Evolutionary conservation across 2,329 filamentous ascomycete genomes (phyloP), one percentile per base, ranked within the genome.

Genomic region (Ampelomyces quisqualis): DNA sequence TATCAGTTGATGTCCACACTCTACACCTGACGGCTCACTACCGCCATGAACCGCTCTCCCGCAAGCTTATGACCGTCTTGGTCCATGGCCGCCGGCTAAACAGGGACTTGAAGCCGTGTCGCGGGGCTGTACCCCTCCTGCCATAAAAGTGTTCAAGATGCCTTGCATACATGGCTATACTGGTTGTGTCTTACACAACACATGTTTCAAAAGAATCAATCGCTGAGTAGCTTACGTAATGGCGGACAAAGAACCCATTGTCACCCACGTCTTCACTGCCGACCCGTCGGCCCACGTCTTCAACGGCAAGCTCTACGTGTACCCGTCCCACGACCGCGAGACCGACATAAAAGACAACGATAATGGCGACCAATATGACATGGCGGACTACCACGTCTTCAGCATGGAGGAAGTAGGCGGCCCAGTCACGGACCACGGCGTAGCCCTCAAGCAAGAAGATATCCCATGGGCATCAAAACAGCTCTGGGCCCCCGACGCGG

Each of bases 281-380:
- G 86, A 90, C 68, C 86, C 86, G 11, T 89, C 85, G 5, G 86
- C 86, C 9, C 86, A 90, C 68, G 85, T 87, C 62, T 90, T 90
- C 73, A 81, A 88, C 49, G 78, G 77, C 65, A 82, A 77, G 51
- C 70, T 90, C 45, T 90, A 88, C 73, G 79, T 90, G 69, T 90
- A 90, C 72, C 86, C 86, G 14, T 90, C 85, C 15, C 86, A 90
- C 70, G 86, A 90, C 69, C 79, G 85, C 53, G 83, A 88, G 66
- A 87, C 84, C 4, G 78, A 82, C 67, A 86, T 88, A 65, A 43
- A 78, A 42, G 84, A 85, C 74, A 90, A 90, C 72, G 86, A 90
- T 75, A 88, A 89, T 76, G 86, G 86, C 62, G 86, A 89, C 70
- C 86, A 90, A 65, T 90, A 89, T 66, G 86, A 88, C 72, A 90